Evolutionary conservation across 2,329 filamentous ascomycete species (phyloP), one percentile per base, ranked within the genome.

Genomic region (Xylaria sp.): DNA sequence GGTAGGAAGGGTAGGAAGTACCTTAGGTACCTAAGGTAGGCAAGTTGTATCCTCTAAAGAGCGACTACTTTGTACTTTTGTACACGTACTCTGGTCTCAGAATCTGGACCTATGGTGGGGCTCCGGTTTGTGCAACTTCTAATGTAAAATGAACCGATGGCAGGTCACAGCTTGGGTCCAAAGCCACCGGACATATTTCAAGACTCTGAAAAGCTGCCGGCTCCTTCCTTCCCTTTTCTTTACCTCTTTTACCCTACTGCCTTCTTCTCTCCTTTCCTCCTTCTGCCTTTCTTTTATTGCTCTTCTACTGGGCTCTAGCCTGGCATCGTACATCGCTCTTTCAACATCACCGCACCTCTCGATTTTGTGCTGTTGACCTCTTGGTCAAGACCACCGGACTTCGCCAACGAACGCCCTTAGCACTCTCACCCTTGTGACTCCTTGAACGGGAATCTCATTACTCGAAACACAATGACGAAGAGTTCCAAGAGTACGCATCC

Each of bases 371-470:
- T 32, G 48, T 29, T 29, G 48, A 51, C 23, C 18, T 35, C 4
- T 35, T 23, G 40, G 23, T 51, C 25, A 60, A 58, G 25, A 35
- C 47, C 42, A 12, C 51, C 73, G 70, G 69, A 72, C 70, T 73
- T 73, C 65, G 50, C 65, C 65, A 68, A 65, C 37, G 9, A n/a
- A n/a, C n/a, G n/a, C n/a, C 48, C 18, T 32, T 6, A 35, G 2
- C 16, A 27, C 32, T 18, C 29, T 35, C n/a, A n/a, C 59, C 61
- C 40, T 57, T 27, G 51, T 5, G 13, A 18, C 40, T 53, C 25
- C 44, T 65, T 8, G 29, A 25, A 50, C 37, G 68, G 54, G 13
- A 16, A 25, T 13, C 25, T 16, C 32, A 67, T 58, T 27, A 5
- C 48, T 50, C 16, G 5, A 35, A 25, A 5, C 61, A 65, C 35